phyloP scores from a whole-genome alignment of 495 filamentous ascomycete genomes.

The Podospora comata region DNA sequence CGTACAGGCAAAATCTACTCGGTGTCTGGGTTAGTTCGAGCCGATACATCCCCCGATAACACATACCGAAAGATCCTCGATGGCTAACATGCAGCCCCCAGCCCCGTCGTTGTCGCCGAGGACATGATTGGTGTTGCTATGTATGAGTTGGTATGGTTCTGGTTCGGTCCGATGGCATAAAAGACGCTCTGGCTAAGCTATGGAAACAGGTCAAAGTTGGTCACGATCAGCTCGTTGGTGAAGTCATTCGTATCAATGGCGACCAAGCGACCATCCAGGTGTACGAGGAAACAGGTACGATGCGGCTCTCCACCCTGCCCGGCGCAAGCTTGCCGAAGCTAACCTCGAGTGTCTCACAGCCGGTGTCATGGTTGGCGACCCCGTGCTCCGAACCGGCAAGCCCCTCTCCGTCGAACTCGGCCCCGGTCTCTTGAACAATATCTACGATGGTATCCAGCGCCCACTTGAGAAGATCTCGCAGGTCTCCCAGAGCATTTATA shows the following conservation, averaged over 20 bases:
- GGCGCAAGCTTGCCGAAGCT: conserved; percentile 1
- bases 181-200: conserved; percentile 17
- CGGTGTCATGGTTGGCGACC: conserved; percentile 94
- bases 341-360: conserved; percentile 47
- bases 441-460: conserved; percentile 98
- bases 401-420: conserved; percentile 96
- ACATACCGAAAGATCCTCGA: background rate
- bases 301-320: background rate
- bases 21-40: conserved; percentile 64
- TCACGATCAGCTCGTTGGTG: conserved; percentile 83
- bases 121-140: conserved; percentile 99
- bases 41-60: conserved; percentile 7
- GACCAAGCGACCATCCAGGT: conserved; percentile 98
- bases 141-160: conserved; percentile 78
- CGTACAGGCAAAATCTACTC: conserved; percentile 70
- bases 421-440: conserved; percentile 96
- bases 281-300: conserved; percentile 93
- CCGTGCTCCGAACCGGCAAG: conserved; percentile 84
- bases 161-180: conserved; percentile 36
- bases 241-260: conserved; percentile 95
- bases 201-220: conserved; percentile 73
- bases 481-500: conserved; percentile 83
- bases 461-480: conserved; percentile 81
- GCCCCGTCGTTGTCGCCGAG: conserved; percentile 94
- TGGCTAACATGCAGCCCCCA: conserved; percentile 40